Base-by-base conservation (phyloP, 2,329 filamentous ascomycete species). In the Lasiodiplodia hormozganensis region DNA sequence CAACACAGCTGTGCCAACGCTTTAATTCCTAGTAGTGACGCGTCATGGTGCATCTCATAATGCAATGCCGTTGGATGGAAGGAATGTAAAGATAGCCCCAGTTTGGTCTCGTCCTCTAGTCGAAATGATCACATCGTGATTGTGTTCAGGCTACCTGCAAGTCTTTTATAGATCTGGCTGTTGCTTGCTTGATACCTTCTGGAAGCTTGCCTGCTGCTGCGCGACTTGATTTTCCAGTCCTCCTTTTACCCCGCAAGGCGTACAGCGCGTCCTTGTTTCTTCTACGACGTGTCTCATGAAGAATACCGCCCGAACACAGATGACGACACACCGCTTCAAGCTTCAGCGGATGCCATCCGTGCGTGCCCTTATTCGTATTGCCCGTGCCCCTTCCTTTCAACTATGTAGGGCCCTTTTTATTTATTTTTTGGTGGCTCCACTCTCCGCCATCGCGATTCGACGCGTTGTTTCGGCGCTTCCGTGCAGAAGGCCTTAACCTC, bases 251-350 rank as follows among this genome's bases (percentile, higher is more conserved):
- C 40, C n/a, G 18, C 40, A 47, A n/a, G 40, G 40, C n/a, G 40
- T 47, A 47, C 5, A 8, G 3, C 40, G 40, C 40, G 40, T 16
- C 40, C 40, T 43, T 43, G 16, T 28, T 16, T 43, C 40, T 18
- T 47, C 40, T n/a, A 6, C 43, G n/a, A 47, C n/a, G 43, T 47
- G 43, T 47, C 43, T 18, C 14, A 16, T 36, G 25, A 36, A 34
- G 18, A 23, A 21, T 12, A 52, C 23, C 60, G 36, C 36, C n/a
- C 43, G 18, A 21, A 43, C 23, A 21, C 60, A 36, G 8, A 49
- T 64, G 31, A 52, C 60, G 47, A 52, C 43, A 47, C 43, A 47
- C 43, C 43, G 43, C 43, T 47, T 18, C 43, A 47, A 47, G 43
- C 43, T 21, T 10, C 43, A 21, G 43, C 10, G 43, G 43, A 47